Evolutionary conservation across 2,329 filamentous ascomycete species (phyloP).

Genomic region (Calonectria hawksworthii): DNA sequence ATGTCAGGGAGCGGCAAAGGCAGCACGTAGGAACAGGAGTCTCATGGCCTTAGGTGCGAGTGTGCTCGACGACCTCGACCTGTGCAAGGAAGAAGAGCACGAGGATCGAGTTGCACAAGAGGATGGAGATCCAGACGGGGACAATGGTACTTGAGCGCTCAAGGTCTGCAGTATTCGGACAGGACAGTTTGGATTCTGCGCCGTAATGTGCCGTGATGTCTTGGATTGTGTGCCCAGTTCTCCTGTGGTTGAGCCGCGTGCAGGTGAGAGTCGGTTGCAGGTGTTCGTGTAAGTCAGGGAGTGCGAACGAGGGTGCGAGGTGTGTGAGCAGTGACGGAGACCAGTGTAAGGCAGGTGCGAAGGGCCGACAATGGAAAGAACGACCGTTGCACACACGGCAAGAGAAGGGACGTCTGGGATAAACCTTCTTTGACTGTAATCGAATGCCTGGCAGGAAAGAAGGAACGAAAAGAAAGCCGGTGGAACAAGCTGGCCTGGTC

Average conservation of each 20-base stretch:
- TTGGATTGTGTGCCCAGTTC: constrained; percentile 19
- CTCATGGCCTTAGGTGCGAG: constrained; percentile 20
- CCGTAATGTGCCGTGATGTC: constrained; percentile 31
- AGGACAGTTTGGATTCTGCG: constrained; percentile 10
- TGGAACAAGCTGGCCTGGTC: constrained; percentile 13
- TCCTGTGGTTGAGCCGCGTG: constrained; percentile 17
- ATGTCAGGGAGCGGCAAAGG: constrained; percentile 37
- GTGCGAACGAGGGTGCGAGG: constrained; percentile 33
- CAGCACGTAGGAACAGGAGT: constrained; percentile 5
- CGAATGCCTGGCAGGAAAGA: constrained; percentile 20
- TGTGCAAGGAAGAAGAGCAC: constrained; percentile 12
- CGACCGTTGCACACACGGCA: constrained; percentile 33
- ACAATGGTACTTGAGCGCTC: constrained; percentile 2
- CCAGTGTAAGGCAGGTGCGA: constrained; percentile 38
- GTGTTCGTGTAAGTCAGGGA: constrained; percentile 32
- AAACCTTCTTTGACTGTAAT: constrained; percentile 25
- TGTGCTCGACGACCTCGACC: constrained; percentile 22
- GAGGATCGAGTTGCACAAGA: constrained; percentile 25
- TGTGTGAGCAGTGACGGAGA: constrained; percentile 28
- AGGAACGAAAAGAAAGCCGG: constrained; percentile 14
- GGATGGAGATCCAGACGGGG: neutral
- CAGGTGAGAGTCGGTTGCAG: constrained; percentile 18
- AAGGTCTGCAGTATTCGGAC: constrained; percentile 12
- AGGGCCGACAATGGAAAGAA: constrained; percentile 29
- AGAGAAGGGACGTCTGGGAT: constrained; percentile 35